phyloP scores from a whole-genome alignment of 441 rosid genomes.

The Pelargonium fulgidum region DNA sequence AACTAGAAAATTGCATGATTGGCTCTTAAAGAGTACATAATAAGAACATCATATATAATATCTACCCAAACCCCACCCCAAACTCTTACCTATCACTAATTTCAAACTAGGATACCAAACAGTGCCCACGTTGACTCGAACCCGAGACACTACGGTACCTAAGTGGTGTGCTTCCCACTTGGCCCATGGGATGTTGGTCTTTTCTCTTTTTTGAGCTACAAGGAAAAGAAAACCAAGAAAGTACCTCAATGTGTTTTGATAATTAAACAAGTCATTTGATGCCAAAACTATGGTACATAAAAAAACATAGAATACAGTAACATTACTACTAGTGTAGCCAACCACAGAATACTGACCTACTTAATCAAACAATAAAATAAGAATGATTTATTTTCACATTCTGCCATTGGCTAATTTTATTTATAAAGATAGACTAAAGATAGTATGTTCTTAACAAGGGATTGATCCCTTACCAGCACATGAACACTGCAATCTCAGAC shows the following conservation, averaged over 20 bases:
- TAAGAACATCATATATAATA: no score
- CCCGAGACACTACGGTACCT: no score
- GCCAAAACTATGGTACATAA: neutral
- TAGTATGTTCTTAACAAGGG: neutral
- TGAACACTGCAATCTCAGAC: constrained; percentile 6
- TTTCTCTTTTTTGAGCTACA: no score
- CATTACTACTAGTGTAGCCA: neutral
- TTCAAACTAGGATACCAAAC: no score
- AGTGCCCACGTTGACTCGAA: no score
- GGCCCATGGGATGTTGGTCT: no score
- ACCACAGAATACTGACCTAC: neutral
- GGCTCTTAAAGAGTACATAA: no score
- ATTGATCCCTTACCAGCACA: constrained; percentile 8
- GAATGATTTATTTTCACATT: constrained; percentile 1
- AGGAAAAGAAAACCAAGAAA: neutral
- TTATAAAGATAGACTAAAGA: neutral
- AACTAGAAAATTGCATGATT: no score
- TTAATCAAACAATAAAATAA: neutral
- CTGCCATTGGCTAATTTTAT: neutral
- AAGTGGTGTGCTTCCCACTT: no score
- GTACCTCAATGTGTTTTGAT: no score
- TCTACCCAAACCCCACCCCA: no score
- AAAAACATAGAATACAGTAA: neutral
- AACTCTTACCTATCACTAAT: no score
- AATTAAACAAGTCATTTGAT: neutral